Evolutionary conservation across 139 green algal genomes (phyloP).

Genomic region (Coccomyxa sp.): DNA sequence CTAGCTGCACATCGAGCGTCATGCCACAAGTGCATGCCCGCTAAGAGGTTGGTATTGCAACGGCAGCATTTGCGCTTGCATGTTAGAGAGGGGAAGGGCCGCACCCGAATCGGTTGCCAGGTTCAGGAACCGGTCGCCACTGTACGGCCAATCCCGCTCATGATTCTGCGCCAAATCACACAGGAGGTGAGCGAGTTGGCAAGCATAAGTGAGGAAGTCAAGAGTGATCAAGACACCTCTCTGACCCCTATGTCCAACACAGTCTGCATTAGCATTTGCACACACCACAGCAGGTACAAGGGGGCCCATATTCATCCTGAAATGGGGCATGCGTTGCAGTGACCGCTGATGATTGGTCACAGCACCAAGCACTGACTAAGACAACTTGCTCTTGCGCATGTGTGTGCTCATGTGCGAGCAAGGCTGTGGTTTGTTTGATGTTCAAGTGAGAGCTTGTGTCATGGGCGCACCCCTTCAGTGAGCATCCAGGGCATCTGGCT

Average conservation of each 20-base stretch:
- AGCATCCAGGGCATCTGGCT: slow-evolving; percentile 24
- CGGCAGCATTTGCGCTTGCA: not conserved
- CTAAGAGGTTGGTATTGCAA: not conserved
- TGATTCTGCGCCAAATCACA: not conserved
- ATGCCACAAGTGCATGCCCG: not conserved
- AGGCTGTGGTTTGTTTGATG: not conserved
- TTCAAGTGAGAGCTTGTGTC: not conserved
- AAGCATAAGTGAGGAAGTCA: too few relatives aligned
- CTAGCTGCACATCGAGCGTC: not conserved
- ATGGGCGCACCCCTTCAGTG: not conserved
- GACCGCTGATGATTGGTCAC: too few relatives aligned
- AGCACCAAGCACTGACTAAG: not conserved
- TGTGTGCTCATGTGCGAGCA: not conserved
- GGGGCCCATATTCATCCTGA: not conserved
- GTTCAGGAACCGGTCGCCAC: not conserved
- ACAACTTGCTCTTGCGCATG: not conserved
- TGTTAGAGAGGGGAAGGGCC: not conserved
- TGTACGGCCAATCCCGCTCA: not conserved
- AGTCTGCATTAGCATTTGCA: too few relatives aligned
- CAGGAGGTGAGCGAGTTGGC: not conserved
- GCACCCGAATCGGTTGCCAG: not conserved
- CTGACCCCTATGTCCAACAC: too few relatives aligned
- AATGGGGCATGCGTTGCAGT: not conserved
- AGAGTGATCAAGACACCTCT: too few relatives aligned
- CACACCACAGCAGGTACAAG: too few relatives aligned